Base-by-base conservation (phyloP, 208 protist species). In the Tritrichomonas musculus region DNA sequence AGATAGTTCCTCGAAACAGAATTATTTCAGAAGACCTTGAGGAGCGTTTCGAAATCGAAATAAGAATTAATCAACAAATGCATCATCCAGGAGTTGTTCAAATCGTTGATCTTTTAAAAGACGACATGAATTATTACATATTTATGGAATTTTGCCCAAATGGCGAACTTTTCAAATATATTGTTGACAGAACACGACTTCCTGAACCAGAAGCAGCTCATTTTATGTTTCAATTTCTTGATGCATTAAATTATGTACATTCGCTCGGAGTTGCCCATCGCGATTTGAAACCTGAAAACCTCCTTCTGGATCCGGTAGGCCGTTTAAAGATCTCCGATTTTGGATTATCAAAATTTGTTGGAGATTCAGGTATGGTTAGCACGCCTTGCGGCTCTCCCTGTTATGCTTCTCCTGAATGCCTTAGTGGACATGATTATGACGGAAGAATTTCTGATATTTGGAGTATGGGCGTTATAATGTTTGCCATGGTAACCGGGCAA, bases 141-240 rank as follows among this genome's bases (percentile, higher is more conserved):
- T 88, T 88, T 50, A 88, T 88, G 77, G 77, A 88, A 30, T 88
- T 57, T 57, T 88, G 77, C 36, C 77, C 77, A 57, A 57, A 33
- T 49, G 77, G 77, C 33, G 77, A 88, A n/a, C 39, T 88, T 1
- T 88, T 57, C 30, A 88, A 88, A 30, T 88, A 60, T 88, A 53
- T 88, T 57, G 47, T 88, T 49, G 77, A 88, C 57, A 5, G 77
- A 41, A 22, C n/a, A 11, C 33, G 41, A 57, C 20, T 88, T 39
- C 47, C 77, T 39, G 77, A 88, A 57, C 44, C 44, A n/a, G 77
- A 88, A 88, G 77, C 77, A 60, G 53, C 53, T 22, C 53, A 60
- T 60, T 60, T 60, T 17, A 60, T 60, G 53, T 60, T 60, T 60
- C 77, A 88, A 88, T 44, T 88, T 39, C 47, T 88, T 20, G 77